Conservation (phyloP, 768 basidiomycete genomes). For the Xerocomus brunneocitrinus region DNA sequence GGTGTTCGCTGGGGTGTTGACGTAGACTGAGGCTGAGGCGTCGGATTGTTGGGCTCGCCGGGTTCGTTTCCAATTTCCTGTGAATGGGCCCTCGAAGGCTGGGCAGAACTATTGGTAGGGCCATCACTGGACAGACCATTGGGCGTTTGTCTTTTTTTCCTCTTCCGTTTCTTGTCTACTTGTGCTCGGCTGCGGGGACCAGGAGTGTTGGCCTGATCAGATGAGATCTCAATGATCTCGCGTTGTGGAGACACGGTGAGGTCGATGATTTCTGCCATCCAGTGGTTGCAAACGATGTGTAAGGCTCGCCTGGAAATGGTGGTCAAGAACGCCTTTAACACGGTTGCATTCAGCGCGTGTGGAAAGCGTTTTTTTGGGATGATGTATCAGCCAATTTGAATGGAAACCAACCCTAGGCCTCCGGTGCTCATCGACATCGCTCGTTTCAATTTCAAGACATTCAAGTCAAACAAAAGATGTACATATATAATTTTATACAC, state of each 20-base stretch:
- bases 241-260: conserved; percentile 28
- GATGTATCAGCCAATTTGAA: no score
- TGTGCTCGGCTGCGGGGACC: conserved; percentile 3
- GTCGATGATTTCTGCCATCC: conserved; percentile 33
- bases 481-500: neutral
- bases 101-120: conserved; percentile 13
- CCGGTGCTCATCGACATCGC: no score
- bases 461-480: no score
- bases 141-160: conserved; percentile 24
- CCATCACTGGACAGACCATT: conserved; percentile 14
- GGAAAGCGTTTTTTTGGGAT: no score
- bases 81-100: conserved; percentile 19
- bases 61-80: conserved; percentile 6
- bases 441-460: no score
- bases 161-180: conserved; percentile 23
- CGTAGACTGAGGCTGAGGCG: conserved; percentile 35
- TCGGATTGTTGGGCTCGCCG: conserved; percentile 4
- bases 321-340: neutral
- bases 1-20: conserved; percentile 30
- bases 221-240: conserved; percentile 30
- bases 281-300: neutral
- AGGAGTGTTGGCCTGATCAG: conserved; percentile 18
- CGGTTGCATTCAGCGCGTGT: no score
- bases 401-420: no score
- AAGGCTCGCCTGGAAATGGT: neutral